Percentiles rank a stretch among this genome's conserved stretches.
These are phyloP conservation scores for Colletotrichum shisoi DNA, from an alignment of 2,329 filamentous ascomycete genomes.

Conservation along the genomic window DNA sequence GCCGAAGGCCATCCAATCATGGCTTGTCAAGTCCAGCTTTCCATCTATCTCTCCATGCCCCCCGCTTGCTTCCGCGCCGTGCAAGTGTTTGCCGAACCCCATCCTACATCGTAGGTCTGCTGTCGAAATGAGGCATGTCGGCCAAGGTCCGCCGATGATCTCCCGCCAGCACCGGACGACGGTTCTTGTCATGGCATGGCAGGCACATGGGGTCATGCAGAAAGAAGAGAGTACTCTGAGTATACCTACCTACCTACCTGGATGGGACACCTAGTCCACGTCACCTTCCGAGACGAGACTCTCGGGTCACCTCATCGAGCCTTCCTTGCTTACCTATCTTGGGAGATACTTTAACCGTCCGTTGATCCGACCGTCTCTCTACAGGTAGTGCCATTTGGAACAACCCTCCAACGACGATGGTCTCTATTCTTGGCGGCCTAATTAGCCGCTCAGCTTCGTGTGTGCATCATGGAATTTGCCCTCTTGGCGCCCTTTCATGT, in stretches of 20 bases:
- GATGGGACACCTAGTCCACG: neutral
- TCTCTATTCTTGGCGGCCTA: slow-evolving; percentile 34
- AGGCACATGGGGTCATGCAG: neutral
- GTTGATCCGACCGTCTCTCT: slow-evolving; percentile 23
- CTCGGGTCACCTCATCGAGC: slow-evolving; percentile 15
- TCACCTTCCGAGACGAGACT: slow-evolving; percentile 28
- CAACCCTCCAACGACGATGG: neutral
- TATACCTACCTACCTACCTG: no score
- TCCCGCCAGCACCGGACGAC: slow-evolving; percentile 25
- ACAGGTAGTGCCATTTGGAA: neutral
- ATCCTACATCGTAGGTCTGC: slow-evolving; percentile 1
- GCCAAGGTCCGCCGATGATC: slow-evolving; percentile 36
- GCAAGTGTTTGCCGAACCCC: slow-evolving; percentile 15
- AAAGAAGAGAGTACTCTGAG: no score
- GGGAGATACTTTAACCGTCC: neutral
- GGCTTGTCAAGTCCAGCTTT: neutral
- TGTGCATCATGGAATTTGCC: slow-evolving; percentile 39
- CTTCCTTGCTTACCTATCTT: no score
- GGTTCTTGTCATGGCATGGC: neutral
- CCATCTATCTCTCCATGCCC: neutral
- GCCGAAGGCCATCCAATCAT: slow-evolving; percentile 16
- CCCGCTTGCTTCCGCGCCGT: slow-evolving; percentile 16
- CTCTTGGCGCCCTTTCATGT: slow-evolving; percentile 25
- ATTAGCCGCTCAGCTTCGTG: slow-evolving; percentile 38
- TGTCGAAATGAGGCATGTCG: slow-evolving; percentile 18